Evolutionary conservation across 202 grass and related monocot genomes (phyloP), one percentile per base, ranked within the genome.

Genomic region (Saccharum hybrid): DNA sequence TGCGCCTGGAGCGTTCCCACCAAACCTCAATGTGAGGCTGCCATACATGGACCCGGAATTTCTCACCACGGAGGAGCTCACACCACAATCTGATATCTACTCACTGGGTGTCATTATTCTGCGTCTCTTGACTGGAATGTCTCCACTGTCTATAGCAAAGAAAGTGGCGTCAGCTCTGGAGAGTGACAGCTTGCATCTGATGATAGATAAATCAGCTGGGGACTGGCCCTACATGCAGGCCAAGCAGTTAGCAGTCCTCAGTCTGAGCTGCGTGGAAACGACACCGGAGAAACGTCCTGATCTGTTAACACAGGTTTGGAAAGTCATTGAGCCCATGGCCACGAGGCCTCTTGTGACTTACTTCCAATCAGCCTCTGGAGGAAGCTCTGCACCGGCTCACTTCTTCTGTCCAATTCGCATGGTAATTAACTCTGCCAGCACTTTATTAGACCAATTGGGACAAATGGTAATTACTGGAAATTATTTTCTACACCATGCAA

Each of bases 31-130:
- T 11, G 79, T 41, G 14, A 86, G 83, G 22, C 62, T 83, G n/a
- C 72, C 82, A 10, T 90, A 86, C 52, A 23, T 74, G 40, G 83
- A 90, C 65, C 88, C 88, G 0, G 88, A 90, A 74, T 86, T 90
- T 61, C 66, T 71, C 46, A 68, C 46, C 49, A 83, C 54, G 0
- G 57, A 66, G 30, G 74, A 83, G 48, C 31, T 86, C 14, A 82
- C 72, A 1, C 51, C 66, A 26, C 77, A 72, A 14, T 90, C 84
- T 30, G 78, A 90, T 46, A 56, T 90, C 49, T 90, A 79, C 49
- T 71, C 83, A 2, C 37, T 86, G 7, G 88, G 88, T 66, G 21
- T 83, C 36, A 40, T 90, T 62, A 86, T 90, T 22, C 73, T 90
- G n/a, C 66, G 83, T 28, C 83, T 90, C 19, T 14, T 90, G 75